Conservation (phyloP, 768 basidiomycete genomes). For the Auriscalpium vulgare region DNA sequence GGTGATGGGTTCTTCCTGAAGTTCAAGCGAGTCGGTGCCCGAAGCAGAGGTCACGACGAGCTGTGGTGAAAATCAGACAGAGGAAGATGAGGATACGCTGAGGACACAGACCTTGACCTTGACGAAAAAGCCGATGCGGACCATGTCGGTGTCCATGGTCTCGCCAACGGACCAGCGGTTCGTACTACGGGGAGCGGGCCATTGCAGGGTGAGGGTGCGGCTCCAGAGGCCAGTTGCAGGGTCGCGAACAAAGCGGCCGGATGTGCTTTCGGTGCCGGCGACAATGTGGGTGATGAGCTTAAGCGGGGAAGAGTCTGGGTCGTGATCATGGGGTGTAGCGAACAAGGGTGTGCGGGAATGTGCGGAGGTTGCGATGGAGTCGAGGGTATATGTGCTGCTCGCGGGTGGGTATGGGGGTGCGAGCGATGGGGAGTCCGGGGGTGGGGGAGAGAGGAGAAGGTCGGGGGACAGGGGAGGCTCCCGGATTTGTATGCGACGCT, state of each 20-base stretch:
- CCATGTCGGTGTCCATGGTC: conserved; percentile 58
- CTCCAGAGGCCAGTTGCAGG: conserved; percentile 46
- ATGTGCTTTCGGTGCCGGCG: conserved; percentile 40
- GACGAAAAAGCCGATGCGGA: conserved; percentile 61
- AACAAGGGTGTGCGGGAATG: conserved; percentile 15
- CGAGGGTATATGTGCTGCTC: conserved; percentile 1
- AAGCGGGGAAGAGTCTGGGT: conserved; percentile 7
- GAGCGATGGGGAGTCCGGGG: conserved; percentile 11
- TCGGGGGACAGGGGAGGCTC: conserved; percentile 25
- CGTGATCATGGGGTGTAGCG: conserved; percentile 1
- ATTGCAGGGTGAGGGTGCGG: conserved; percentile 61
- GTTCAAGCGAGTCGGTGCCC: conserved; percentile 61
- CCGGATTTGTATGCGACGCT: conserved; percentile 61
- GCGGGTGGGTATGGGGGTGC: conserved; percentile 13
- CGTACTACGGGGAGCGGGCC: conserved; percentile 61
- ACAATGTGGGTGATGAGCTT: conserved; percentile 47
- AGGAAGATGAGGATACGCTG: conserved; percentile 15
- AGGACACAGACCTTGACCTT: conserved; percentile 49
- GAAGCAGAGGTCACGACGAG: conserved; percentile 38
- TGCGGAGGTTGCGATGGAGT: conserved; percentile 2
- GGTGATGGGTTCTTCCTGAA: conserved; percentile 57
- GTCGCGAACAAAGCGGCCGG: conserved; percentile 41
- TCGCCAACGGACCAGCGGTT: conserved; percentile 78
- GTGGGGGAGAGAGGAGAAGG: conserved; percentile 20
- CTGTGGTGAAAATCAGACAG: conserved; percentile 28